Evolutionary conservation across 441 rosid genomes (phyloP).

Genomic region (Croton setiger): DNA sequence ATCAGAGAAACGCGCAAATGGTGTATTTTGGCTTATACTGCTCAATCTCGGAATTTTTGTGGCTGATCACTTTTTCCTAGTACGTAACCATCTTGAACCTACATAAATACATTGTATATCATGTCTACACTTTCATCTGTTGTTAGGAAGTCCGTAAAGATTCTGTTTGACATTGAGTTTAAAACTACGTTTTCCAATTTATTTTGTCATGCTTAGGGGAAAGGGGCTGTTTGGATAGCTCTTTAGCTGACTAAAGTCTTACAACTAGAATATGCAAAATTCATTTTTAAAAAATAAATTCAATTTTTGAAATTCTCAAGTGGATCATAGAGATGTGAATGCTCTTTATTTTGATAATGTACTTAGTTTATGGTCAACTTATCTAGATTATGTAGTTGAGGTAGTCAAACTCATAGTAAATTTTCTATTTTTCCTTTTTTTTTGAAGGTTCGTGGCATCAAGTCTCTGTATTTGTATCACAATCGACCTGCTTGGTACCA

Average conservation of each 20-base stretch:
- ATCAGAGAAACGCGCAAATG: constrained; percentile 55
- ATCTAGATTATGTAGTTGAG: neutral
- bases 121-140: neutral
- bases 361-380: neutral
- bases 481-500: constrained; percentile 81
- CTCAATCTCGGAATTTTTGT: constrained; percentile 70
- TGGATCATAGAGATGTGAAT: too few relatives aligned
- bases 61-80: constrained; percentile 84
- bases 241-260: neutral
- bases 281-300: too few relatives aligned
- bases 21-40: constrained; percentile 85
- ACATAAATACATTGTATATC: neutral
- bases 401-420: neutral
- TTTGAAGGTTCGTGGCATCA: constrained; percentile 49
- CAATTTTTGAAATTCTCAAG: too few relatives aligned
- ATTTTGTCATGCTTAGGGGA: too few relatives aligned
- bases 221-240: neutral
- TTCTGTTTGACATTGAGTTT: too few relatives aligned
- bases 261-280: too few relatives aligned
- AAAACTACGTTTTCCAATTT: too few relatives aligned
- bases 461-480: constrained; percentile 74
- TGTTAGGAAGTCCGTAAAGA: neutral
- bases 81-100: constrained; percentile 17
- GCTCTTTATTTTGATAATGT: neutral
- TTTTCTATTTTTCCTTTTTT: neutral